Evolutionary conservation across 2,329 filamentous ascomycete genomes (phyloP).

Genomic region (Diplocarpon rosae): DNA sequence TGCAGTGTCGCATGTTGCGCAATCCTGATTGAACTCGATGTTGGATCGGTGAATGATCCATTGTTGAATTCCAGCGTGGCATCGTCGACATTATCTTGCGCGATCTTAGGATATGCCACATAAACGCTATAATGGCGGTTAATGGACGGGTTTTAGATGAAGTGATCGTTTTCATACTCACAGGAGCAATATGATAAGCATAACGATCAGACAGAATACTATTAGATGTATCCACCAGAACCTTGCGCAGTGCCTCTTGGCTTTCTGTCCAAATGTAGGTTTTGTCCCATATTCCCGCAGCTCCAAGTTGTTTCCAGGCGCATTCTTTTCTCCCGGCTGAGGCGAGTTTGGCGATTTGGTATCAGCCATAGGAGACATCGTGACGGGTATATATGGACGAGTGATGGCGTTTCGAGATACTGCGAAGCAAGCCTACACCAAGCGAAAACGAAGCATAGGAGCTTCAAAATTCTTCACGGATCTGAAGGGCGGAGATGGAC

Average conservation of each 20-base stretch:
- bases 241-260: slow-evolving; percentile 26
- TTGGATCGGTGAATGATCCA: slow-evolving; percentile 40
- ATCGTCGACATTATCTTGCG: slow-evolving; percentile 41
- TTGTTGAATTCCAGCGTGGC: slow-evolving; percentile 38
- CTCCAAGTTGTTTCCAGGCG: slow-evolving; percentile 3
- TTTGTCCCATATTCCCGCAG: not conserved
- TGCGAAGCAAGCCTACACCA: too few relatives aligned
- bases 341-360: slow-evolving; percentile 2
- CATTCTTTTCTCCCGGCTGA: slow-evolving; percentile 11
- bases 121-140: slow-evolving; percentile 34
- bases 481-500: too few relatives aligned
- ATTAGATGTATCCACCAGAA: slow-evolving; percentile 46
- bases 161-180: slow-evolving; percentile 29
- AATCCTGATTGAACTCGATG: slow-evolving; percentile 36
- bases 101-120: slow-evolving; percentile 47
- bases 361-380: not conserved
- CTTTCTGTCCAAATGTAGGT: slow-evolving; percentile 14
- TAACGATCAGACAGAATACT: slow-evolving; percentile 36
- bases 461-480: too few relatives aligned
- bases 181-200: slow-evolving; percentile 45
- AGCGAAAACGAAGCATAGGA: too few relatives aligned
- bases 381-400: not conserved
- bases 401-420: too few relatives aligned
- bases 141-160: not conserved
- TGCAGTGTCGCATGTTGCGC: slow-evolving; percentile 37